A percentile compares a stretch with the other conserved stretches of the same genome.
phyloP scores from a whole-genome alignment of 495 filamentous ascomycete genomes.

The Lasiosphaeria miniovina region DNA sequence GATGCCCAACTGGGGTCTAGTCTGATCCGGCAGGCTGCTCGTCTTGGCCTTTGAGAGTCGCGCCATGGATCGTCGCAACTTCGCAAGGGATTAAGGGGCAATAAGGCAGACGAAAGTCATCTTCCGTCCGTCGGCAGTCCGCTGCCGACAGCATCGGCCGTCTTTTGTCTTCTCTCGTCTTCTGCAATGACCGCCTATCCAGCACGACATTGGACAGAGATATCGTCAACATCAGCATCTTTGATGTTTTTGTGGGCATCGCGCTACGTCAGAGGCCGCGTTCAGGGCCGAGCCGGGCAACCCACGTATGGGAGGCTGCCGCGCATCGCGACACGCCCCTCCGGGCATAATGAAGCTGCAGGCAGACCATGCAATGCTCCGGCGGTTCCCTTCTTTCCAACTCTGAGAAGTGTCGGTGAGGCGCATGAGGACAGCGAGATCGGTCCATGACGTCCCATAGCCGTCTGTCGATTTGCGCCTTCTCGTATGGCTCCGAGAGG shows the following conservation, averaged over 20 bases:
- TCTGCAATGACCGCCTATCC: constrained; percentile 12
- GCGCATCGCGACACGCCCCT: constrained; percentile 18
- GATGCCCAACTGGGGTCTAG: not conserved
- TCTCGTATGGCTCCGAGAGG: constrained; percentile 10
- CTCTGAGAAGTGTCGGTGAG: constrained; percentile 32
- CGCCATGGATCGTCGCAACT: not conserved
- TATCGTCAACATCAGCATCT: constrained; percentile 19
- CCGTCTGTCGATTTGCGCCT: constrained; percentile 18
- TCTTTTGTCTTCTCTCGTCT: constrained; percentile 18
- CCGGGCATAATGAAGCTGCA: constrained; percentile 25
- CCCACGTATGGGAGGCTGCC: constrained; percentile 30
- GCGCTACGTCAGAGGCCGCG: constrained; percentile 31
- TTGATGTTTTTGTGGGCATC: constrained; percentile 25
- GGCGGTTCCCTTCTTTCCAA: constrained; percentile 8
- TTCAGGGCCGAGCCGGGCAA: constrained; percentile 13
- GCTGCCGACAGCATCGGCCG: constrained; percentile 4
- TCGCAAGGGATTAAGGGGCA: not conserved
- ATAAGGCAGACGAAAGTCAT: not conserved
- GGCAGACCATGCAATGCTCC: constrained; percentile 15
- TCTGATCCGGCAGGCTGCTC: not conserved
- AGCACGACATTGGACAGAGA: constrained; percentile 28
- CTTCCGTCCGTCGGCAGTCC: not conserved
- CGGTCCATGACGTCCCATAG: constrained; percentile 17
- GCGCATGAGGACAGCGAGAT: constrained; percentile 17
- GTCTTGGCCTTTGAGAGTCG: not conserved